Percentiles rank a stretch among this genome's conserved stretches.
These are phyloP conservation scores for Rosa chinensis DNA, from an alignment of 306 rosid species.

Conservation along the genomic window DNA sequence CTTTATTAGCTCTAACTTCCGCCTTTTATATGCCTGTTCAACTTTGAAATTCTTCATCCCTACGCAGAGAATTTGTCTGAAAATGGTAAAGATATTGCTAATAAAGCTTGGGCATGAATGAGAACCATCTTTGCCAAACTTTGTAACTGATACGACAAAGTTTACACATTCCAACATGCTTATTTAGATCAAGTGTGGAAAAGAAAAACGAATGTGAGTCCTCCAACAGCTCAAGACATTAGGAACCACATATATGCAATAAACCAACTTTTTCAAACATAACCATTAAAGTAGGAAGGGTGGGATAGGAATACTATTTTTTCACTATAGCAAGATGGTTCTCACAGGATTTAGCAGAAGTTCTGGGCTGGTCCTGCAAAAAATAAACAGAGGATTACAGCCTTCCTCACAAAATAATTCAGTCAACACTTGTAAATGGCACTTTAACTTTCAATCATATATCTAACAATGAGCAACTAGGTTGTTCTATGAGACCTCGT, in stretches of 20 bases:
- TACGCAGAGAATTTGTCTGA: neutral
- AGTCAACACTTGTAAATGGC: neutral
- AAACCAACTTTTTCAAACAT: neutral
- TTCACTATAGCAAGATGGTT: slow-evolving; percentile 20
- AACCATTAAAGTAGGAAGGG: neutral
- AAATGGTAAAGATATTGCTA: neutral
- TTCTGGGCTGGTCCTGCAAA: slow-evolving; percentile 89
- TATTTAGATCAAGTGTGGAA: slow-evolving; percentile 1
- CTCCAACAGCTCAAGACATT: neutral
- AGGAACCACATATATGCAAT: neutral
- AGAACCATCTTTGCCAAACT: neutral
- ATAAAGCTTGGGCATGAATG: neutral
- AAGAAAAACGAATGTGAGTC: neutral
- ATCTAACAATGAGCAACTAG: neutral
- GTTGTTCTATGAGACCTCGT: neutral
- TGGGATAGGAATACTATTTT: neutral
- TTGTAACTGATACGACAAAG: neutral
- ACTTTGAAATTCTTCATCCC: neutral
- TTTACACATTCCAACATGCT: neutral
- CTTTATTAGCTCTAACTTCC: neutral
- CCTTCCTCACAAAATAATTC: neutral
- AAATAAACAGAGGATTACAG: slow-evolving; percentile 14
- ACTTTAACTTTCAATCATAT: neutral
- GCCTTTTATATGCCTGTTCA: neutral
- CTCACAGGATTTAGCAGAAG: slow-evolving; percentile 91